Base-by-base conservation (phyloP, 148 eudicot species). In the Rhododendron molle region DNA sequence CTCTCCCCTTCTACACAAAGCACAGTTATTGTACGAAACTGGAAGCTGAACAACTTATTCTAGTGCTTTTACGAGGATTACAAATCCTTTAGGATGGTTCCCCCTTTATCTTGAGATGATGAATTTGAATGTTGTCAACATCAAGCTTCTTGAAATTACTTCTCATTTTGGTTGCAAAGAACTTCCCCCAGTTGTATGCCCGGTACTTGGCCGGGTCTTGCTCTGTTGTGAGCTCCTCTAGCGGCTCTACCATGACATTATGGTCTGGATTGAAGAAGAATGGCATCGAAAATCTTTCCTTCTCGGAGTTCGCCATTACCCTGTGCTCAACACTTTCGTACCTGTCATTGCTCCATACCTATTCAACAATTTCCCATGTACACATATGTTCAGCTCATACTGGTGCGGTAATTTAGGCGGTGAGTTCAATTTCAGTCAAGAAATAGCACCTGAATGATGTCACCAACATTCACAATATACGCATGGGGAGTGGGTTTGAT, bases 321-420 rank as follows among this genome's bases (percentile, higher is more conserved):
- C 96, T 83, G 49, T 93, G 94, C 87, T 90, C 96, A 71, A 93
- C 94, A 72, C 94, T 93, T 76, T 93, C 92, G 20, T 92, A 93
- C 84, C 82, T 85, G 76, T 91, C 94, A 47, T 93, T 93, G 88
- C 94, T 93, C 96, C 94, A 93, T 21, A 93, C 94, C 96, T 92
- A 86, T 86, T 67, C 30, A 54, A 16, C 43, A 44, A 74, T 32
- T 20, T 74, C 6, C 21, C 21, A 7, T 2, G 8, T 5, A 12
- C 43, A 76, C 79, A 38, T 3, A 3, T 56, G 67, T 60, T 60
- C n/a, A 21, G 11, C 28, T 60, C 56, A 13, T 50, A 50, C 16
- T 13, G 16, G 56, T 50, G 56, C 12, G 56, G 56, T 13, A 50
- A 50, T 50, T 50, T 50, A 50, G 56, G 56, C 4, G 15, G 16